These are phyloP conservation scores for Dimocarpus longan DNA, from an alignment of 345 rosid species.

Conservation along the genomic window DNA sequence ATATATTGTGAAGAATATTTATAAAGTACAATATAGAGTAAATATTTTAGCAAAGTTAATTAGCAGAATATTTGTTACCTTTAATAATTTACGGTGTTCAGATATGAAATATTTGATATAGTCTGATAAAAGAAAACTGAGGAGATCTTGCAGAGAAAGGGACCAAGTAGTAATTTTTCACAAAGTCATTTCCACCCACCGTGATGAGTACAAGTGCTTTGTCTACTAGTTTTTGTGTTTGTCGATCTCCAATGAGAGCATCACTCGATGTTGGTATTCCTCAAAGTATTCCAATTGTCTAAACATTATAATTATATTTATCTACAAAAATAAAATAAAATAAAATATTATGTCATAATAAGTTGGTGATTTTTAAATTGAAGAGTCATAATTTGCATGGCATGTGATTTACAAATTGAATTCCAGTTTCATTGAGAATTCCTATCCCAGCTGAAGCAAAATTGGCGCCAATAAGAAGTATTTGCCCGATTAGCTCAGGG, in stretches of 20 bases:
- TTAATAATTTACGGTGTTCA: constrained; percentile 55
- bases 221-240: no score
- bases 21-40: no score
- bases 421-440: no score
- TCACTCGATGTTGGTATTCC: constrained; percentile 62
- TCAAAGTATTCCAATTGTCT: constrained; percentile 54
- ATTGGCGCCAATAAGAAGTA: constrained; percentile 66
- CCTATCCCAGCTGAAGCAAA: constrained; percentile 72
- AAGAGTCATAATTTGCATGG: background rate
- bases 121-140: constrained; percentile 56
- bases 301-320: constrained; percentile 57
- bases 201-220: no score
- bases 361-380: background rate
- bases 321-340: constrained; percentile 34
- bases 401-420: background rate
- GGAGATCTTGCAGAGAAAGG: constrained; percentile 77
- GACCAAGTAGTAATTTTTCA: no score
- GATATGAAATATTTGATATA: constrained; percentile 26
- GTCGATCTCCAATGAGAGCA: no score
- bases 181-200: no score
- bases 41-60: no score
- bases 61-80: constrained; percentile 28
- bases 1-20: background rate
- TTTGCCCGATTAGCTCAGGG: constrained; percentile 57
- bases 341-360: no score